Base-by-base conservation (phyloP, 768 basidiomycete species). In the Macrolepiota dolichaula region DNA sequence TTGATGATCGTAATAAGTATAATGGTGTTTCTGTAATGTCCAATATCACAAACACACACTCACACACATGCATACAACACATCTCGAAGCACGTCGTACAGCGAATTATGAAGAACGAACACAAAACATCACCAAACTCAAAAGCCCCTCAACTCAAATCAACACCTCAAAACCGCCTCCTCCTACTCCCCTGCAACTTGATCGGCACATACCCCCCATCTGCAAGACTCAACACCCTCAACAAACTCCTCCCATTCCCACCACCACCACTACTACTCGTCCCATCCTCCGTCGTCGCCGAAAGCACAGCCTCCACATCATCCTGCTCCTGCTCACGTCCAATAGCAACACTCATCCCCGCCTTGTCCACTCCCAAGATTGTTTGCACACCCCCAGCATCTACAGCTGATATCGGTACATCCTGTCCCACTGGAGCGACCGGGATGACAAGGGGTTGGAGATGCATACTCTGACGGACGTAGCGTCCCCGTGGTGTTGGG, bases 391-490 rank as follows among this genome's bases (percentile, higher is more conserved):
- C 57, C 15, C 59, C 51, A 36, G 52, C 35, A 11, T 25, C 51
- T 5, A 59, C 59, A 36, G 59, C 59, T 0, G 59, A 54, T 32
- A 60, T 60, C 19, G 59, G 52, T 12, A 54, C 59, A 47, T 60
- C 59, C 24, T 15, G 24, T 24, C 50, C 50, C 0, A 37, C 38
- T 19, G 51, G 25, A 4, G 67, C 65, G 17, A 68, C 59, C 7
- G 73, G 72, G 59, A 72, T 72, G 62, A 72, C 66, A 56, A 73
- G 70, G 35, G 69, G 72, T 58, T 71, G 68, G 15, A 79, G 70
- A 59, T 75, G 70, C 57, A 75, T 62, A 63, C 76, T 75, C 4
- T 62, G 69, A n/a, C 69, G 68, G n/a, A 66, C 51, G 54, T 65
- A 63, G 11, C 62, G 62, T n/a, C 64, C 61, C 11, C 44, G 69